phyloP scores from a whole-genome alignment of 2,329 filamentous ascomycete genomes.

The Tolypocladium guangdongense region DNA sequence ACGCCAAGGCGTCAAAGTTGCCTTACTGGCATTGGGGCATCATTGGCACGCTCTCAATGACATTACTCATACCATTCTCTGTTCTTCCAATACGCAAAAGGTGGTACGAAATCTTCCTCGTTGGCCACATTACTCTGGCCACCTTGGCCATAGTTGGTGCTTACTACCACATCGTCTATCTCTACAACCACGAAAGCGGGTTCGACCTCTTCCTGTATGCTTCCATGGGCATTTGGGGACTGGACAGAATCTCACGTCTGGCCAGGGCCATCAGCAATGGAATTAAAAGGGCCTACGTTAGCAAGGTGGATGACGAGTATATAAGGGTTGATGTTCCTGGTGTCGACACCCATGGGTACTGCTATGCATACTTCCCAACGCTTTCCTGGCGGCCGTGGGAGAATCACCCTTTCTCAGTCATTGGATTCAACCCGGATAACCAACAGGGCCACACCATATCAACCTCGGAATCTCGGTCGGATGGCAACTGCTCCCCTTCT shows the following conservation, averaged over 20 bases:
- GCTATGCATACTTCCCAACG: constrained; percentile 19
- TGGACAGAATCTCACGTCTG: constrained; percentile 15
- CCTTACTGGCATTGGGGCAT: constrained; percentile 34
- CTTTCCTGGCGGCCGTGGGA: constrained; percentile 21
- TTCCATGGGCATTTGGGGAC: constrained; percentile 16
- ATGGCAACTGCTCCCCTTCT: constrained; percentile 1
- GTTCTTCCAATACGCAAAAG: constrained; percentile 23
- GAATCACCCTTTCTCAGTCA: constrained; percentile 21
- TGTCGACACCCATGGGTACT: constrained; percentile 15
- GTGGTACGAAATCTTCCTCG: constrained; percentile 33
- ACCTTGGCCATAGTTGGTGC: constrained; percentile 29
- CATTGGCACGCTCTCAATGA: constrained; percentile 23
- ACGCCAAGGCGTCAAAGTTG: constrained; percentile 12
- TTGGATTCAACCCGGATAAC: constrained; percentile 7
- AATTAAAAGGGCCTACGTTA: constrained; percentile 16
- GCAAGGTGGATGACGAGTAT: constrained; percentile 16
- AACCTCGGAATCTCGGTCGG: constrained; percentile 6
- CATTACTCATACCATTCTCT: constrained; percentile 20
- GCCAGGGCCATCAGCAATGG: constrained; percentile 4
- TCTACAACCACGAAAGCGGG: constrained; percentile 27
- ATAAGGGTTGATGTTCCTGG: constrained; percentile 16
- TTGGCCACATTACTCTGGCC: constrained; percentile 28
- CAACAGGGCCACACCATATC: background rate
- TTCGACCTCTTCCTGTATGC: constrained; percentile 25
- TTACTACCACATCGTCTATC: constrained; percentile 29